These are phyloP conservation scores for Kwoniella dejecticola DNA, from an alignment of 768 basidiomycete genomes.

Conservation along the genomic window DNA sequence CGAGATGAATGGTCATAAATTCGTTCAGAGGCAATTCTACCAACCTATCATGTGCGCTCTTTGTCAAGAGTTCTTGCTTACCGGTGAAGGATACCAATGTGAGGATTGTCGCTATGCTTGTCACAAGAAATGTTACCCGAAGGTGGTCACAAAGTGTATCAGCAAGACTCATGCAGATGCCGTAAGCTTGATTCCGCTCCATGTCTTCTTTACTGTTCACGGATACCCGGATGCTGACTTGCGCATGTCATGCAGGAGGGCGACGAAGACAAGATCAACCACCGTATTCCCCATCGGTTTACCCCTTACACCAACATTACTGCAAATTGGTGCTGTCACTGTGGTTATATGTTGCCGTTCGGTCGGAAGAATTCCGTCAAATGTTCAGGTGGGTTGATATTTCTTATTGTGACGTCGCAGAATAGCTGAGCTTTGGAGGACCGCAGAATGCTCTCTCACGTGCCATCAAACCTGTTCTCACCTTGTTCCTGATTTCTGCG, in stretches of 20 bases:
- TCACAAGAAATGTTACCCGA: constrained; percentile 98
- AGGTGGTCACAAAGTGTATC: constrained; percentile 99
- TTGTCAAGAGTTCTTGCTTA: constrained; percentile 95
- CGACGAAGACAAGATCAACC: constrained; percentile 98
- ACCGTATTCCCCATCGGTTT: constrained; percentile 98
- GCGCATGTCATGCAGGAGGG: constrained; percentile 65
- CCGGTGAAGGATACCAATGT: constrained; percentile 97
- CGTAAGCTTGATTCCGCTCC: constrained; percentile 61
- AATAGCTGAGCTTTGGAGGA: neutral
- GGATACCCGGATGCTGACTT: constrained; percentile 4
- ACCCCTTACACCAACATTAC: constrained; percentile 94
- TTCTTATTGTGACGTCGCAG: neutral
- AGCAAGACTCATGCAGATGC: constrained; percentile 87
- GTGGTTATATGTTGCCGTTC: constrained; percentile 95
- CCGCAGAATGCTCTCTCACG: constrained; percentile 83
- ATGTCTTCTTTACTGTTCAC: no score
- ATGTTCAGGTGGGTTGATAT: constrained; percentile 64
- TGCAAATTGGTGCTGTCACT: constrained; percentile 99
- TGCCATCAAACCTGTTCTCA: constrained; percentile 98
- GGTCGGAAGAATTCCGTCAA: constrained; percentile 95
- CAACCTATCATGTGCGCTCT: constrained; percentile 98
- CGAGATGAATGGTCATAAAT: constrained; percentile 99
- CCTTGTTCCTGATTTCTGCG: constrained; percentile 98
- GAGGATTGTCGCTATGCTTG: constrained; percentile 99
- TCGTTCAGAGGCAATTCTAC: constrained; percentile 95